Conservation (phyloP, 768 basidiomycete genomes). For the Mycena belliarum region DNA sequence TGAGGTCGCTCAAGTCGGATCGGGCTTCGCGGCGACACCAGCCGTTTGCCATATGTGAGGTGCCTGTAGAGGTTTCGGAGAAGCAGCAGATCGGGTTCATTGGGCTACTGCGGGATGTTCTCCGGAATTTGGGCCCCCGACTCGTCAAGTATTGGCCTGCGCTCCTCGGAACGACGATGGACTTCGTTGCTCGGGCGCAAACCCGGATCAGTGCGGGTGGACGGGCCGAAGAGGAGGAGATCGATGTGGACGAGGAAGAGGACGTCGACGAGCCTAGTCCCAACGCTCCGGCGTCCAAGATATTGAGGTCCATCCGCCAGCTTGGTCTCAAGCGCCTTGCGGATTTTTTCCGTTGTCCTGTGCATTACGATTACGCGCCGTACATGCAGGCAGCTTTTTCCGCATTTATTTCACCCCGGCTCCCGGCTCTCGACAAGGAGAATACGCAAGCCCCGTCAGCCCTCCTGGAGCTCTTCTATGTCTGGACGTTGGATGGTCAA, state of each 20-base stretch:
- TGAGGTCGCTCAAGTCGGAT: conserved; percentile 61
- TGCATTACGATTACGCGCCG: conserved; percentile 71
- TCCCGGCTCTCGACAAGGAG: conserved; percentile 72
- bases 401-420: conserved; percentile 79
- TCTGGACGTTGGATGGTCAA: conserved; percentile 65
- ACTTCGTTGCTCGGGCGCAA: conserved; percentile 69
- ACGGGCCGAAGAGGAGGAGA: conserved; percentile 36
- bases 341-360: conserved; percentile 81
- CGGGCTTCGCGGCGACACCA: conserved; percentile 27
- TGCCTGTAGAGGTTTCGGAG: conserved; percentile 39
- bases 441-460: conserved; percentile 92
- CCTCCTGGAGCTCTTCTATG: conserved; percentile 79
- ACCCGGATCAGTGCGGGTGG: conserved; percentile 42
- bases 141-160: conserved; percentile 71
- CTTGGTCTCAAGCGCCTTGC: conserved; percentile 83
- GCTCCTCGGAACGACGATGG: conserved; percentile 68
- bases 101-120: conserved; percentile 78
- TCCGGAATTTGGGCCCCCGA: conserved; percentile 79
- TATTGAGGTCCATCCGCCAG: conserved; percentile 70
- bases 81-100: conserved; percentile 86
- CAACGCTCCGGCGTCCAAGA: conserved; percentile 35
- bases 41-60: conserved; percentile 28
- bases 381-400: conserved; percentile 70
- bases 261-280: conserved; percentile 34
- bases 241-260: conserved; percentile 33